A percentile compares a stretch with the other conserved stretches of the same genome.
Evolutionary conservation across 1,284 basidiomycete species (phyloP).

Genomic region (Vanrija sp.): DNA sequence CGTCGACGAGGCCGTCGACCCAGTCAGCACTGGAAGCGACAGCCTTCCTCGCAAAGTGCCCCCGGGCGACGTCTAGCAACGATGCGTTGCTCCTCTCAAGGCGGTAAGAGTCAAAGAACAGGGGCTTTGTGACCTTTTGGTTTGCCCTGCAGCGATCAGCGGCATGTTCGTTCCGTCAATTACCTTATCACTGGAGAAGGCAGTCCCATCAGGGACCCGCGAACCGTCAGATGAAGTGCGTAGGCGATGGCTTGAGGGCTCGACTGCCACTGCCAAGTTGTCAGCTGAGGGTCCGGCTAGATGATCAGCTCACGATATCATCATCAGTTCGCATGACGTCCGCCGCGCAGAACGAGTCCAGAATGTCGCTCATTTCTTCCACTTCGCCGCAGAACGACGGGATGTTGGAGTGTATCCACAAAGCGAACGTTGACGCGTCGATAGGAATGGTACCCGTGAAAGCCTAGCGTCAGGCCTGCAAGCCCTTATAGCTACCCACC

Average conservation of each 20-base stretch:
- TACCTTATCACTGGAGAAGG: conserved; percentile 76
- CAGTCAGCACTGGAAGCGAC: conserved; percentile 3
- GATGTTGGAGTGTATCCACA: conserved; percentile 94
- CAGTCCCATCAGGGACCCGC: conserved; percentile 74
- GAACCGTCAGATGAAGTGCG: conserved; percentile 72
- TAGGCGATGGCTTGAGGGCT: conserved; percentile 67
- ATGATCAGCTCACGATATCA: conserved; percentile 58
- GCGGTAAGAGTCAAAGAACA: conserved; percentile 51
- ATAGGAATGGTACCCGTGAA: conserved; percentile 76
- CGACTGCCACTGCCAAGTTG: conserved; percentile 58
- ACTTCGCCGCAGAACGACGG: conserved; percentile 73
- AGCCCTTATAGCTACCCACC: conserved; percentile 51
- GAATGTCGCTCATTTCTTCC: conserved; percentile 66
- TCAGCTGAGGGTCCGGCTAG: conserved; percentile 8
- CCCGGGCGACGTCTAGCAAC: conserved; percentile 38
- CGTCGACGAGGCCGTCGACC: conserved; percentile 12
- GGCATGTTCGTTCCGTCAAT: no score
- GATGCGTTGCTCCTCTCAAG: conserved; percentile 39
- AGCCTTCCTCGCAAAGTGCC: conserved; percentile 34
- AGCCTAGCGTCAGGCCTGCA: conserved; percentile 15
- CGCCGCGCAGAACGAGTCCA: conserved; percentile 75
- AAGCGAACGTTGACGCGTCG: conserved; percentile 77
- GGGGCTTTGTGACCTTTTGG: conserved; percentile 65
- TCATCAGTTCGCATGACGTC: conserved; percentile 67
- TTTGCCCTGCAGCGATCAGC: conserved; percentile 35